Evolutionary conservation across 768 basidiomycete species (phyloP).

Genomic region (Pilatotrama ljubarskyi): DNA sequence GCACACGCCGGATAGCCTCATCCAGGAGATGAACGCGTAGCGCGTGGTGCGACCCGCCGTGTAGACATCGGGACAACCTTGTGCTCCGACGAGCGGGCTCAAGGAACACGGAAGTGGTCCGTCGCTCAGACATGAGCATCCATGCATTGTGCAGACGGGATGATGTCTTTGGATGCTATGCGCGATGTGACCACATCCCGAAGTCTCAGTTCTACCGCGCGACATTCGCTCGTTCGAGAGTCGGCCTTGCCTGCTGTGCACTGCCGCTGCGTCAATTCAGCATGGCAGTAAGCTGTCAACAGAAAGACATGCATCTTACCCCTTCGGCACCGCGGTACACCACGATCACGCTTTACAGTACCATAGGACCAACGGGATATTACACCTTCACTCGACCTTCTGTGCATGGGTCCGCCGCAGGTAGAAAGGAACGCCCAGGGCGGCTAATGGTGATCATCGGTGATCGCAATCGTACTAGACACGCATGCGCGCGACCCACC

Average conservation of each 20-base stretch:
- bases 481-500: conserved; percentile 4
- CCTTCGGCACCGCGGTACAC: conserved; percentile 1
- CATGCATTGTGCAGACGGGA: not conserved
- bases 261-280: too few relatives aligned
- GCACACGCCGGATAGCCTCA: conserved; percentile 1
- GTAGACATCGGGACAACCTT: not conserved
- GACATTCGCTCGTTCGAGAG: not conserved
- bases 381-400: not conserved
- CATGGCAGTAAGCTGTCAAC: not conserved
- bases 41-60: not conserved
- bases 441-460: not conserved
- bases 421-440: not conserved
- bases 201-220: conserved; percentile 13
- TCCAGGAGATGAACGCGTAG: conserved; percentile 1
- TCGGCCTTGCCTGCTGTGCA: not conserved
- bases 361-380: not conserved
- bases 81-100: not conserved
- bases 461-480: not conserved
- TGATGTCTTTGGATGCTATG: not conserved
- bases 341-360: not conserved
- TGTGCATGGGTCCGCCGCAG: not conserved
- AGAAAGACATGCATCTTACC: not conserved
- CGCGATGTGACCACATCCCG: not conserved
- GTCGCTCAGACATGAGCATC: not conserved
- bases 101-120: not conserved